Percentiles rank a stretch among this genome's conserved stretches.
Evolutionary conservation across 345 rosid species (phyloP).

Genomic region (Eucalyptus sp.): DNA sequence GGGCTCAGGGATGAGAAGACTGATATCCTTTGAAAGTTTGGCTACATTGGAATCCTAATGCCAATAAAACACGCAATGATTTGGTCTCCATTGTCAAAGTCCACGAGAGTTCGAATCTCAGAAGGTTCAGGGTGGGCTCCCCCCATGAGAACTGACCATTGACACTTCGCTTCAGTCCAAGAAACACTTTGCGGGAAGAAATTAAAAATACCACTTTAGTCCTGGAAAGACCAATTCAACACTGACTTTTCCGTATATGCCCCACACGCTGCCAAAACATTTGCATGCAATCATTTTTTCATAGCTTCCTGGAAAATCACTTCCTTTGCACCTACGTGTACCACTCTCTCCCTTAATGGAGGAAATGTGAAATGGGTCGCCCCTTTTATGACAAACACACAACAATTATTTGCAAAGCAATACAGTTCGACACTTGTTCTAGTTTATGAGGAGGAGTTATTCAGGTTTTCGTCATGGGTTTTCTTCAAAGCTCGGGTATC

Average conservation of each 20-base stretch:
- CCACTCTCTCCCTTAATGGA: rapidly evolving
- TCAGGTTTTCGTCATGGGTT: not conserved
- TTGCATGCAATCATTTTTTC: rapidly evolving
- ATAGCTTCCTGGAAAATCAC: not conserved
- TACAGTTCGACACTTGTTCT: not conserved
- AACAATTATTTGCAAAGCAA: not conserved
- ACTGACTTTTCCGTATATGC: not conserved
- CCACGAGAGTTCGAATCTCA: rapidly evolving
- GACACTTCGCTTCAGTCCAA: not conserved
- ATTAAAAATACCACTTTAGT: not conserved
- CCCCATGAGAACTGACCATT: not conserved
- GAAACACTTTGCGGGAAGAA: rapidly evolving
- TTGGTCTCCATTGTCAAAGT: not conserved
- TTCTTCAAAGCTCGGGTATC: not conserved
- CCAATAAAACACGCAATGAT: not conserved
- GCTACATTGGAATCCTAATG: not conserved
- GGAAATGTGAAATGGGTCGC: not conserved
- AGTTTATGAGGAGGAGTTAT: not conserved
- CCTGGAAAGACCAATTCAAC: not conserved
- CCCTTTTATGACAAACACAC: not conserved
- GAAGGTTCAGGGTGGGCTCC: rapidly evolving
- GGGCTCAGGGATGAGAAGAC: not conserved
- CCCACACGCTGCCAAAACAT: not conserved
- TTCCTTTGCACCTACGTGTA: rapidly evolving
- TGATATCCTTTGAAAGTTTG: not conserved